Conservation (phyloP, 1,284 basidiomycete species). For the Apiotrichum laibachii region DNA sequence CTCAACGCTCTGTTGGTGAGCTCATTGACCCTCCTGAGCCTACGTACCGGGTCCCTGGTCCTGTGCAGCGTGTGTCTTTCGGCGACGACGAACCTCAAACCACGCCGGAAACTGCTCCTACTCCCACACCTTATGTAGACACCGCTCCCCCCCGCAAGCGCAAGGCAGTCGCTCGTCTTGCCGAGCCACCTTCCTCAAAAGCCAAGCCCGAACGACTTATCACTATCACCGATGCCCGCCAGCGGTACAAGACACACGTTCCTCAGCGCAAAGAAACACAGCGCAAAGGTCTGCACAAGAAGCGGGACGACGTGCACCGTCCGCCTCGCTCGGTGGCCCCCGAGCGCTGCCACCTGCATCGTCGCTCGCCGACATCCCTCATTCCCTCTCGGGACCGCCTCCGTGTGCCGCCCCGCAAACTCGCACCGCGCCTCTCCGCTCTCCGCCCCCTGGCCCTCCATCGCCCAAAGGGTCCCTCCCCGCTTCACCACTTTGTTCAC, state of each 20-base stretch:
- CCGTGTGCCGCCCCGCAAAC: neutral
- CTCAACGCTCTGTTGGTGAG: neutral
- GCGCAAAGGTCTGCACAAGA: too few relatives aligned
- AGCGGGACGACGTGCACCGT: too few relatives aligned
- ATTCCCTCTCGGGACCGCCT: slow-evolving; percentile 1
- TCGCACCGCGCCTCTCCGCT: neutral
- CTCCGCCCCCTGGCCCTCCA: slow-evolving; percentile 1
- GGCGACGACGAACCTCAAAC: neutral
- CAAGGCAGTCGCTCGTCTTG: neutral
- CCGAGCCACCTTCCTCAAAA: neutral
- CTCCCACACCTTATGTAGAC: too few relatives aligned
- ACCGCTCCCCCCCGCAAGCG: neutral
- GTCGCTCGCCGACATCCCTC: slow-evolving; percentile 2
- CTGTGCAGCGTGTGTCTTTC: neutral
- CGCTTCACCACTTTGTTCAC: neutral
- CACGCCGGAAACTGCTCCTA: neutral
- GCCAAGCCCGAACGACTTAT: neutral
- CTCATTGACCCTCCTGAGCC: neutral
- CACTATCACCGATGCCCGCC: neutral
- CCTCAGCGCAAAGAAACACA: neutral
- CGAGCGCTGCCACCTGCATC: slow-evolving; percentile 5
- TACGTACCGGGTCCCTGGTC: neutral
- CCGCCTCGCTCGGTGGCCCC: neutral
- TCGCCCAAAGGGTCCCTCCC: neutral
- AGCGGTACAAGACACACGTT: neutral